These are phyloP conservation scores for Leccinum fallax DNA, from an alignment of 1,284 basidiomycete species.

Conservation along the genomic window DNA sequence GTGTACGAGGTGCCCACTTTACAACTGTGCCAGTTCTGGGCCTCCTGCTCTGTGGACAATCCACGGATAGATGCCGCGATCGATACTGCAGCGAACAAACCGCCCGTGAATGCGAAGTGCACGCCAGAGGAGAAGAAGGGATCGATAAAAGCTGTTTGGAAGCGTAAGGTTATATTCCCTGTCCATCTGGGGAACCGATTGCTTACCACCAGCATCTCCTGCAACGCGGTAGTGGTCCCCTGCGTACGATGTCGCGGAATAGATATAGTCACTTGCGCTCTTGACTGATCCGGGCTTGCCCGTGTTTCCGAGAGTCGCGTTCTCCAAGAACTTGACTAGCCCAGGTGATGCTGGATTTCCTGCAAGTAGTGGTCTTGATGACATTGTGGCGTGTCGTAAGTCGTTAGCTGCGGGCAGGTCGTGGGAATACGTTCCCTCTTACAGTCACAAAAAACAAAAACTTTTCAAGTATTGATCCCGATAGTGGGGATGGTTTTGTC, in stretches of 20 bases:
- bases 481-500: too few relatives aligned
- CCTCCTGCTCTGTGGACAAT: not conserved
- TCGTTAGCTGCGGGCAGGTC: too few relatives aligned
- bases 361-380: not conserved
- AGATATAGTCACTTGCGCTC: not conserved
- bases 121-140: not conserved
- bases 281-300: constrained; percentile 1
- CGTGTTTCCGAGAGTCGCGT: constrained; percentile 21
- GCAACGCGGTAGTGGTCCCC: not conserved
- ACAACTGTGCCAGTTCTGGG: not conserved
- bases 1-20: not conserved
- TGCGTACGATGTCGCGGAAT: not conserved
- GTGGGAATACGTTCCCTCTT: too few relatives aligned
- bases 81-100: not conserved
- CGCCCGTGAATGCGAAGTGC: not conserved
- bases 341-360: constrained; percentile 39
- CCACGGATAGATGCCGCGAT: not conserved
- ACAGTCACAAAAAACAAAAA: too few relatives aligned
- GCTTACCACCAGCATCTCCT: not conserved
- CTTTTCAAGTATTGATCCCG: too few relatives aligned
- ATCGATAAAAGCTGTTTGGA: not conserved
- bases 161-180: not conserved
- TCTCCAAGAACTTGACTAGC: constrained; percentile 36
- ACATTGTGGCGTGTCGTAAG: too few relatives aligned
- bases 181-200: not conserved